Base-by-base conservation (phyloP, 768 basidiomycete species). In the Calocera viscosa region DNA sequence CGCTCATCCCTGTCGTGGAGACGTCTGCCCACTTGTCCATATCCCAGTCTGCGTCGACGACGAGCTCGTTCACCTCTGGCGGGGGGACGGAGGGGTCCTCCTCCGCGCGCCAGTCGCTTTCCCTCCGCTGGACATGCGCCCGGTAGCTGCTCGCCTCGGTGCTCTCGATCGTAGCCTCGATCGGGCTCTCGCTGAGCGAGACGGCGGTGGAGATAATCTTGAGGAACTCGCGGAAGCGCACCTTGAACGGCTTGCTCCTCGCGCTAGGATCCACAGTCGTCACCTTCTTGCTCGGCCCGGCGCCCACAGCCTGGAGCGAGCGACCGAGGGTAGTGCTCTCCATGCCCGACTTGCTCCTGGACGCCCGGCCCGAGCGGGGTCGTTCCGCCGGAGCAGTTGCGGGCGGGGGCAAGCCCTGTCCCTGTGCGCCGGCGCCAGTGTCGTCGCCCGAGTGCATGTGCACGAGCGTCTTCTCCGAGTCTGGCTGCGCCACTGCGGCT, bases 21-120 rank as follows among this genome's bases (percentile, higher is more conserved):
- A 63, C 35, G n/a, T 69, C 65, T 11, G 53, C 66, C 66, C 71
- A 69, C 24, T 67, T 68, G 39, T 68, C 68, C 67, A 68, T 65
- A 14, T 71, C 66, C 24, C 63, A 88, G 34, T 80, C 76, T 60
- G 88, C 81, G 74, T 91, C 89, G 17, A 91, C 89, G 26, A 91
- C 84, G 24, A 90, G 83, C 77, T 88, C 83, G 74, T 91, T 83
- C 8, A 90, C 84, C 65, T 79, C 76, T 33, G 53, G 26, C 53
- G 53, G 53, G 2, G 53, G 53, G 26, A 19, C 30, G 16, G 14
- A 28, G 16, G 53, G 53, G 53, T 60, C 53, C 16, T 60, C 53
- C 30, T 60, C 53, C 7, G 30, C 30, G 16, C 26, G 14, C 53
- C 53, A 60, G 30, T 60, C 53, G 30, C 53, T 60, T 19, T 60